phyloP scores from a whole-genome alignment of 129 eudicot genomes.

The Arctium minus region DNA sequence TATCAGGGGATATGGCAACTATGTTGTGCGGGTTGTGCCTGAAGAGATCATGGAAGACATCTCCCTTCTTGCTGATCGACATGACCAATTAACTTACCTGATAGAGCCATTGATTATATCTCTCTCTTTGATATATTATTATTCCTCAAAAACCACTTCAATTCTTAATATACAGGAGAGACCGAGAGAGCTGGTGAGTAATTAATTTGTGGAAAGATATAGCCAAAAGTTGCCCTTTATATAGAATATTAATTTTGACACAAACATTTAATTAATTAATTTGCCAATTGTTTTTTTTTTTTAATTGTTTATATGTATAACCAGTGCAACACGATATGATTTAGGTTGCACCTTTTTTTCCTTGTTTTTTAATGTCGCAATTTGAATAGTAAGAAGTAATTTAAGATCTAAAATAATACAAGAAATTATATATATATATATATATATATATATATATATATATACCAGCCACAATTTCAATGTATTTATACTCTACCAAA shows the following conservation, averaged over 20 bases:
- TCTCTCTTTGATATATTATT: neutral
- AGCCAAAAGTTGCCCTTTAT: neutral
- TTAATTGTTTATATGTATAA: neutral
- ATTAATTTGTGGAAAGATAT: neutral
- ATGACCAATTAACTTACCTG: slow-evolving; percentile 18
- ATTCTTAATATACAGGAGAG: neutral
- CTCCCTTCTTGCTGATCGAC: slow-evolving; percentile 25
- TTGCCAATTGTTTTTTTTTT: neutral
- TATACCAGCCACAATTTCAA: neutral
- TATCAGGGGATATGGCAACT: slow-evolving; percentile 14
- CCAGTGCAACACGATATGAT: too few species aligned
- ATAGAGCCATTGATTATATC: slow-evolving; percentile 9
- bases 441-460: too few species aligned
- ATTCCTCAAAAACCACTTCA: neutral
- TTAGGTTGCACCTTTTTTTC: too few species aligned
- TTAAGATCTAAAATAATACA: too few species aligned
- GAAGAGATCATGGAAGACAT: slow-evolving; percentile 33
- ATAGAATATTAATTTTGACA: neutral
- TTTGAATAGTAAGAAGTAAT: too few species aligned
- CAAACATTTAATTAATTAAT: neutral
- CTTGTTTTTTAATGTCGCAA: too few species aligned
- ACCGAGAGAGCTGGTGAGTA: neutral
- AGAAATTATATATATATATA: neutral
- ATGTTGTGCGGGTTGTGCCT: slow-evolving; percentile 29
- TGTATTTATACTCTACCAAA: neutral